These are phyloP conservation scores for Lagenaria siceraria DNA, from an alignment of 306 rosid genomes.

Conservation along the genomic window DNA sequence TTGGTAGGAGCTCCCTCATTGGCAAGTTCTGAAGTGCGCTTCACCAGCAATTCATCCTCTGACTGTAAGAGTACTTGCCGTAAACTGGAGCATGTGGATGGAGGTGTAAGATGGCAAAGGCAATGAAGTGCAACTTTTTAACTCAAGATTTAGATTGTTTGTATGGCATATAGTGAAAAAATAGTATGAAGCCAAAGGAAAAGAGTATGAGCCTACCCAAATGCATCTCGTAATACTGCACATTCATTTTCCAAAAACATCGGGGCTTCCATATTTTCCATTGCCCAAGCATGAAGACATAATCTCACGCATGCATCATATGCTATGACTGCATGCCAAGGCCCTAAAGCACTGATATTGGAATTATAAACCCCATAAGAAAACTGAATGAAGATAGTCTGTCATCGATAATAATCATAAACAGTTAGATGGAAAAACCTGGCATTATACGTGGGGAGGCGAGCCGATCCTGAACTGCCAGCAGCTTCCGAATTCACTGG, in stretches of 20 bases:
- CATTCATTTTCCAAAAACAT: slow-evolving; percentile 93
- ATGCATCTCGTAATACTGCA: slow-evolving; percentile 72
- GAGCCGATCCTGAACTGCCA: slow-evolving; percentile 47
- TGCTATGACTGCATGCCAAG: slow-evolving; percentile 86
- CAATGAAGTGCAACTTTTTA: background rate
- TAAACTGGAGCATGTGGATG: slow-evolving; percentile 37
- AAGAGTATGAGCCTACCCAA: slow-evolving; percentile 48
- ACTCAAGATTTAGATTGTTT: background rate
- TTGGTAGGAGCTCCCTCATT: slow-evolving; percentile 75
- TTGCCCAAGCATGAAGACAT: slow-evolving; percentile 99
- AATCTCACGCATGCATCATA: slow-evolving; percentile 95
- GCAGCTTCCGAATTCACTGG: slow-evolving; percentile 49
- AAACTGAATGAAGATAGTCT: background rate
- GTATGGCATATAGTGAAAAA: background rate
- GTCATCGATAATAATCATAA: slow-evolving; percentile 5
- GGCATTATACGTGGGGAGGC: slow-evolving; percentile 87
- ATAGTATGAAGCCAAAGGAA: background rate
- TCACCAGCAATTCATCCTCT: slow-evolving; percentile 78
- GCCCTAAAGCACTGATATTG: slow-evolving; percentile 76
- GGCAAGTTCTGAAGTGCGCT: slow-evolving; percentile 59
- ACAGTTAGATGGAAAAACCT: slow-evolving; percentile 36
- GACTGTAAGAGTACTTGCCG: slow-evolving; percentile 76
- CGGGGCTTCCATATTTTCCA: slow-evolving; percentile 98
- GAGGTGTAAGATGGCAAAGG: background rate
- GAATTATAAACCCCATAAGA: slow-evolving; percentile 13